Evolutionary conservation across 139 green algal species (phyloP).

Genomic region (Chlamydomonas schloesseri): DNA sequence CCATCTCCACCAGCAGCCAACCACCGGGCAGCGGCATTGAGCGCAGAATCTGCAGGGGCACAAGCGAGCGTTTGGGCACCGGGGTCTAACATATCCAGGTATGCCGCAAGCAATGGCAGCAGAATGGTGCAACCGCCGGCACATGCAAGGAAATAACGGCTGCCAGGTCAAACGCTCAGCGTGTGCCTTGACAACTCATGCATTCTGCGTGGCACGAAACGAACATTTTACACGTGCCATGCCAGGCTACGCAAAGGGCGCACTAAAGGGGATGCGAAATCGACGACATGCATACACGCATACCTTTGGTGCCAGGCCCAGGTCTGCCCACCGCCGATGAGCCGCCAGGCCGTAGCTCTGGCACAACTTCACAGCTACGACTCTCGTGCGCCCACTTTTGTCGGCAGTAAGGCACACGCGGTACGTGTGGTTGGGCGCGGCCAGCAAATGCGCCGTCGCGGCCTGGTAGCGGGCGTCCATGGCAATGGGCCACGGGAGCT

Average conservation of each 20-base stretch:
- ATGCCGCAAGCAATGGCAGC: too few relatives aligned
- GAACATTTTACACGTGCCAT: too few relatives aligned
- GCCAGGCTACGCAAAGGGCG: too few relatives aligned
- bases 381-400: too few relatives aligned
- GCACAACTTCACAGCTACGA: neutral
- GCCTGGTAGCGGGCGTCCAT: neutral
- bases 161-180: neutral
- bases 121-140: too few relatives aligned
- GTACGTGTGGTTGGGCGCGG: neutral
- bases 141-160: neutral
- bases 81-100: neutral
- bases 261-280: too few relatives aligned
- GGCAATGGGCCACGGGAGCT: neutral
- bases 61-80: neutral
- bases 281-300: too few relatives aligned
- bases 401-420: neutral
- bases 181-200: neutral
- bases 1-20: constrained; percentile 9
- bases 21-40: neutral
- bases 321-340: neutral
- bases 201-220: neutral
- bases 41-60: neutral
- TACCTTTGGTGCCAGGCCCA: neutral
- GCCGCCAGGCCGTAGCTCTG: neutral
- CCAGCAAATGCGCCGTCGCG: neutral